Conservation (phyloP, 2,329 filamentous ascomycete genomes). For the Aspergillus ustus region DNA sequence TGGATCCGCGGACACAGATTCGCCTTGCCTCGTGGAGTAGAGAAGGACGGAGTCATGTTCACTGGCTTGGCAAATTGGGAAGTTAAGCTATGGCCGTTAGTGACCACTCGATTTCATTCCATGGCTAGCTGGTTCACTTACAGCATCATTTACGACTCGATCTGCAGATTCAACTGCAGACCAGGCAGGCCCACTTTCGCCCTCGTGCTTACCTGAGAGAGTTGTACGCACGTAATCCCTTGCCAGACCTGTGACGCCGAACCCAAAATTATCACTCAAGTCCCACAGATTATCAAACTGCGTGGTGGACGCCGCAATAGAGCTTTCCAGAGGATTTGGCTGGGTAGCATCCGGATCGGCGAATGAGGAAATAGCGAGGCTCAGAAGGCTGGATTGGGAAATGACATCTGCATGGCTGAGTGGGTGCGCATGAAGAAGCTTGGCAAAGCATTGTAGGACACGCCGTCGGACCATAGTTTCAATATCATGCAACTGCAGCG, state of each 20-base stretch:
- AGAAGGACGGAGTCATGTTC: conserved; percentile 88
- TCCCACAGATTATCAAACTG: conserved; percentile 96
- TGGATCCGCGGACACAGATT: conserved; percentile 68
- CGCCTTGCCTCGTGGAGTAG: conserved; percentile 62
- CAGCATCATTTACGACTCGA: conserved; percentile 47
- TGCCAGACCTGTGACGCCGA: conserved; percentile 86
- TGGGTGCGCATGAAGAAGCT: conserved; percentile 85
- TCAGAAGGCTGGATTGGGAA: conserved; percentile 87
- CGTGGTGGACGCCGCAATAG: conserved; percentile 87
- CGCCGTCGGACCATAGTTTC: conserved; percentile 91
- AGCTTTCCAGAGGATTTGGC: conserved; percentile 77
- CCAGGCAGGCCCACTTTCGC: conserved; percentile 56
- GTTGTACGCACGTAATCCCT: conserved; percentile 74
- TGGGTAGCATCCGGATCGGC: conserved; percentile 82
- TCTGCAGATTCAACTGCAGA: conserved; percentile 44
- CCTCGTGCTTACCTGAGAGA: conserved; percentile 71
- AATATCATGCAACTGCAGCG: conserved; percentile 85
- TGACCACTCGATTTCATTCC: not conserved
- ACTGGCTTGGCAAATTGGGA: conserved; percentile 77
- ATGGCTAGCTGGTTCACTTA: conserved; percentile 31
- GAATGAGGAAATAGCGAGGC: conserved; percentile 86
- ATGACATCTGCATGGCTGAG: conserved; percentile 82
- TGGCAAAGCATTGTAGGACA: conserved; percentile 92
- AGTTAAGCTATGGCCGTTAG: conserved; percentile 43
- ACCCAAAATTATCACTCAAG: conserved; percentile 89